Evolutionary conservation across 768 basidiomycete genomes (phyloP), one percentile per base, ranked within the genome.

Genomic region (Cyclocybe cylindracea): DNA sequence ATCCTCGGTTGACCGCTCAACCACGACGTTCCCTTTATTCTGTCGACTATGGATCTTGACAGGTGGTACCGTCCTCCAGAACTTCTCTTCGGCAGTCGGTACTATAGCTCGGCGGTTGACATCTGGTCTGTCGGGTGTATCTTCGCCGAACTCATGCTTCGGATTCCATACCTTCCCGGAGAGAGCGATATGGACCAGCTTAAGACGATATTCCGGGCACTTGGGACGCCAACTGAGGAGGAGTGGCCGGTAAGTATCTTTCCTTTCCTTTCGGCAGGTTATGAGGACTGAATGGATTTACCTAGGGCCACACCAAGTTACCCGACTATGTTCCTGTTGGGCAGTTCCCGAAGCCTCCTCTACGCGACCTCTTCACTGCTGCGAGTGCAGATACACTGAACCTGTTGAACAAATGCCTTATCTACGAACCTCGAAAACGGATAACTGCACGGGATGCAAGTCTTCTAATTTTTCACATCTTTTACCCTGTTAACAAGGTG

Each of bases 21-120:
- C 9, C 44, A 13, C 31, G 24, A 50, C 29, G 48, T 35, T 29
- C 10, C 38, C 34, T n/a, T 39, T 33, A 36, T n/a, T 35, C 16
- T 24, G 24, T 24, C 24, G 5, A 24, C 24, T 24, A 24, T 24
- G 24, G 24, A 24, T 5, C 5, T 35, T 53, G 55, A 36, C 35
- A 96, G 96, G 58, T 99, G 97, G 97, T 99, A 99, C 65, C 90
- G 97, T 2, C 93, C 96, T 4, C 95, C 97, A 11, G 96, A 99
- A 67, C 80, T 99, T 8, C 76, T 99, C 5, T 96, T 92, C 57
- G 95, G 94, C 35, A 81, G 89, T 48, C 78, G 95, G 19, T 90
- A 91, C 67, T 98, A 99, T 68, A 84, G 92, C 61, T 86, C 91
- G 1, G 88, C 89, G 0, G 94, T 97, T 51, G 96, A 99, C 68